Evolutionary conservation across 2,329 filamentous ascomycete genomes (phyloP).

Genomic region (Aspergillus persii): DNA sequence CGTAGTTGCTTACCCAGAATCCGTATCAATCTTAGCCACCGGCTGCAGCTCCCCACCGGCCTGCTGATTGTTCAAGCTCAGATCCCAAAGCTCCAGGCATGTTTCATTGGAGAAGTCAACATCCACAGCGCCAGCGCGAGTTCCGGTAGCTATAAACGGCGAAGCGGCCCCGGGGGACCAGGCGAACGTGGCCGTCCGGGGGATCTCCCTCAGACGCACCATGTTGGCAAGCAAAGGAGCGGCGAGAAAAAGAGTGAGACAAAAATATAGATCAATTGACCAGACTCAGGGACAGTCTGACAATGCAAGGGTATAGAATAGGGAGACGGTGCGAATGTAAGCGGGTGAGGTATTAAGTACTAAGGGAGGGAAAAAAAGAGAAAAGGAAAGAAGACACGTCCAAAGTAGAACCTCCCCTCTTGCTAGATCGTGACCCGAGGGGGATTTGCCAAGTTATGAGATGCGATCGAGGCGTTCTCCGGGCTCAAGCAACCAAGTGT

Average conservation of each 20-base stretch:
- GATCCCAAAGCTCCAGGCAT: constrained; percentile 93
- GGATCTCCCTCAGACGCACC: constrained; percentile 95
- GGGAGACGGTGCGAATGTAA: background rate
- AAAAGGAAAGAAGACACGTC: constrained; percentile 13
- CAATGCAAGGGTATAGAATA: constrained; percentile 18
- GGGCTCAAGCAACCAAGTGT: constrained; percentile 39
- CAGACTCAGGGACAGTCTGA: constrained; percentile 12
- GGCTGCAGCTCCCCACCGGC: constrained; percentile 82
- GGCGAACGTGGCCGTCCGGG: constrained; percentile 92
- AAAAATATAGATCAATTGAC: constrained; percentile 20
- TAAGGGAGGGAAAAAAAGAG: constrained; percentile 10
- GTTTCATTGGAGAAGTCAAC: constrained; percentile 98
- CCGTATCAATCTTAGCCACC: constrained; percentile 76
- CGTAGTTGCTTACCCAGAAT: constrained; percentile 68
- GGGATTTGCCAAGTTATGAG: constrained; percentile 17
- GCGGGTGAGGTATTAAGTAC: background rate
- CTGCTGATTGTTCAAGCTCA: constrained; percentile 73
- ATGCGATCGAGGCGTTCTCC: constrained; percentile 23
- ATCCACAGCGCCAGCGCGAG: constrained; percentile 89
- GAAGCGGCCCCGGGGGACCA: constrained; percentile 82
- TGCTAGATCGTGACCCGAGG: constrained; percentile 29
- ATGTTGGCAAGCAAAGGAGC: constrained; percentile 53
- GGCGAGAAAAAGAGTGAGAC: constrained; percentile 13
- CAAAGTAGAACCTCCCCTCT: constrained; percentile 25
- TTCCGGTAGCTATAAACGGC: constrained; percentile 88